phyloP scores from a whole-genome alignment of 371 early-diverging fungal genomes.

The Vairimorpha apis region DNA sequence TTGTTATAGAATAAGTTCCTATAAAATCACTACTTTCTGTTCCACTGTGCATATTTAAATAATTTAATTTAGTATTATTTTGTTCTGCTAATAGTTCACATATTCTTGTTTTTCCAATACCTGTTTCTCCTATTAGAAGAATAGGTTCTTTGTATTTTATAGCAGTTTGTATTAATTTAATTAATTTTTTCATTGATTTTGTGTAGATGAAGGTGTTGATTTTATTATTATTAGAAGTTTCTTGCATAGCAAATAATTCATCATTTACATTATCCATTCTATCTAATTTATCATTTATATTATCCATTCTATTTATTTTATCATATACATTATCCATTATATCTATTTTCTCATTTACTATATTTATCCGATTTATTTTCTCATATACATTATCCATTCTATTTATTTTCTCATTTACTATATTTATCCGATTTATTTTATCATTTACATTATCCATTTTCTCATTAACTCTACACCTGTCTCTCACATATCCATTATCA shows the following conservation, averaged over 20 bases:
- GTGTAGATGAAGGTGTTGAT: conserved; percentile 45
- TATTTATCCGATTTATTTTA: neutral
- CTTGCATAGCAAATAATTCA: neutral
- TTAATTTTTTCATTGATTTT: conserved; percentile 67
- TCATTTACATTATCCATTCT: neutral
- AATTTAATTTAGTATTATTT: conserved; percentile 68
- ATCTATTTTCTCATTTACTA: no score
- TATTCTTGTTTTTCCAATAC: conserved; percentile 96
- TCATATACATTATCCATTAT: neutral
- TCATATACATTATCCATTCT: neutral
- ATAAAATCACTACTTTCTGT: conserved; percentile 91
- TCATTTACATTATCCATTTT: neutral
- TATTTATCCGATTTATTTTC: neutral
- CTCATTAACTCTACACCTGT: no score
- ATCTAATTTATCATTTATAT: no score
- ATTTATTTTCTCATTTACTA: no score
- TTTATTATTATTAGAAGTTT: neutral
- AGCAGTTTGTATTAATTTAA: conserved; percentile 75
- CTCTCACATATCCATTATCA: neutral
- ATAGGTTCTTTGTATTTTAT: conserved; percentile 81
- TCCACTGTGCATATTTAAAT: conserved; percentile 90
- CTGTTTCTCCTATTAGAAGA: conserved; percentile 93
- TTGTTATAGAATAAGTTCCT: conserved; percentile 69
- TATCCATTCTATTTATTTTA: neutral
- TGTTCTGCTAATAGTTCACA: conserved; percentile 77